These are phyloP conservation scores for Silene noctiflora DNA, from an alignment of 179 eudicot species.

Conservation along the genomic window DNA sequence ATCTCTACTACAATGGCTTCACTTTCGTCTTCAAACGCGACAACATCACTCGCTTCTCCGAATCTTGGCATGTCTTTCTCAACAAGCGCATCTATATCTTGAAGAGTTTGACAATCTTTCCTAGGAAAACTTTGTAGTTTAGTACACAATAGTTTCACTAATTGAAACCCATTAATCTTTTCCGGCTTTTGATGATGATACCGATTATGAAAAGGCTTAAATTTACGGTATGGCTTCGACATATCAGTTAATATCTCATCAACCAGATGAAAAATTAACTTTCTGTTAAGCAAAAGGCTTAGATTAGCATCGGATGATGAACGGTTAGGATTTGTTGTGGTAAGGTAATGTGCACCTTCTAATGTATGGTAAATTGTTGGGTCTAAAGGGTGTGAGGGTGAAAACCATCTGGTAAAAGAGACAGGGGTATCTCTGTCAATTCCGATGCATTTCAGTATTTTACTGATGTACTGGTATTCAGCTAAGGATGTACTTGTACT, in stretches of 20 bases:
- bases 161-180: conserved; percentile 30
- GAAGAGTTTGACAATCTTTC: conserved; percentile 46
- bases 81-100: conserved; percentile 59
- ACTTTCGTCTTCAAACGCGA: conserved; percentile 38
- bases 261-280: conserved; percentile 54
- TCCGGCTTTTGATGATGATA: no score
- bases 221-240: conserved; percentile 18
- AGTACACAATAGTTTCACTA: conserved; percentile 38
- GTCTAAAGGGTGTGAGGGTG: conserved; percentile 56
- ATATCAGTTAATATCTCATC: conserved; percentile 55
- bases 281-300: conserved; percentile 34
- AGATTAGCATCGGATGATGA: background rate
- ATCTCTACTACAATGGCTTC: conserved; percentile 45
- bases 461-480: conserved; percentile 51
- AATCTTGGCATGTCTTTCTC: conserved; percentile 39
- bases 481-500: conserved; percentile 6
- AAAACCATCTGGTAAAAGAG: conserved; percentile 47
- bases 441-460: conserved; percentile 51
- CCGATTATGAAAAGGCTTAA: background rate
- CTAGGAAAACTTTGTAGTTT: conserved; percentile 40
- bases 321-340: background rate
- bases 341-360: conserved; percentile 33
- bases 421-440: conserved; percentile 45
- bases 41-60: conserved; percentile 22
- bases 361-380: conserved; percentile 54